Conservation (phyloP, 2,329 filamentous ascomycete genomes). For the Hypoxylon sp. region DNA sequence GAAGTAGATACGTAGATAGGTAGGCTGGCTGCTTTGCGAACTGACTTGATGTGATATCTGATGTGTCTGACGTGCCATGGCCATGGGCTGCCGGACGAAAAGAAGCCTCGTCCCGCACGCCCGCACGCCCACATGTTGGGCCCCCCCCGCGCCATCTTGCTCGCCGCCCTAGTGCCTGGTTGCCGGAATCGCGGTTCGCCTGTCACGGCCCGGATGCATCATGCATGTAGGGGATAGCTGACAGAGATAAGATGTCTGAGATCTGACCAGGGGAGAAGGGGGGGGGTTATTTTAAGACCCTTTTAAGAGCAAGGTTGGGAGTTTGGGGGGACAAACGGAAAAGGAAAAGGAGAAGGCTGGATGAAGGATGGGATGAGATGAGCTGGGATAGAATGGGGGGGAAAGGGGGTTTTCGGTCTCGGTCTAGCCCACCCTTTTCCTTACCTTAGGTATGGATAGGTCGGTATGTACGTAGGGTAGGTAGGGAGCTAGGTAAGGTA, state of each 20-base stretch:
- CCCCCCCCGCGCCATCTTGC: neutral
- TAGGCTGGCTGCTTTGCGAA: neutral
- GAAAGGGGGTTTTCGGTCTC: conserved; percentile 14
- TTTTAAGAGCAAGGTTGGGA: neutral
- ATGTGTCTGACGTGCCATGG: neutral
- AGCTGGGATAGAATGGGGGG: neutral
- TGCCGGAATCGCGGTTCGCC: conserved; percentile 18
- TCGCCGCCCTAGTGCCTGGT: conserved; percentile 2
- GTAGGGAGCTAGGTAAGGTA: neutral
- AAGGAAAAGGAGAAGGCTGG: neutral
- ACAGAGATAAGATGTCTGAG: conserved; percentile 17
- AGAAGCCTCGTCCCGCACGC: conserved; percentile 1
- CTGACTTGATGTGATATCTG: conserved; percentile 3
- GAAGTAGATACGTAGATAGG: neutral
- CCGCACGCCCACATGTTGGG: neutral
- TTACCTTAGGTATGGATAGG: conserved; percentile 4
- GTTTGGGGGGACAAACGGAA: neutral
- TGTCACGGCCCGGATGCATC: conserved; percentile 27
- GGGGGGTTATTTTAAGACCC: conserved; percentile 2
- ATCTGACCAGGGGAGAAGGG: conserved; percentile 6
- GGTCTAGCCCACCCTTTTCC: neutral
- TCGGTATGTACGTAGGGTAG: neutral
- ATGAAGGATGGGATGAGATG: neutral
- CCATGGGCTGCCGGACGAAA: neutral
- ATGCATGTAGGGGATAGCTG: conserved; percentile 16